phyloP scores from a whole-genome alignment of 768 basidiomycete species.

The Xerocomellus amylosporus region DNA sequence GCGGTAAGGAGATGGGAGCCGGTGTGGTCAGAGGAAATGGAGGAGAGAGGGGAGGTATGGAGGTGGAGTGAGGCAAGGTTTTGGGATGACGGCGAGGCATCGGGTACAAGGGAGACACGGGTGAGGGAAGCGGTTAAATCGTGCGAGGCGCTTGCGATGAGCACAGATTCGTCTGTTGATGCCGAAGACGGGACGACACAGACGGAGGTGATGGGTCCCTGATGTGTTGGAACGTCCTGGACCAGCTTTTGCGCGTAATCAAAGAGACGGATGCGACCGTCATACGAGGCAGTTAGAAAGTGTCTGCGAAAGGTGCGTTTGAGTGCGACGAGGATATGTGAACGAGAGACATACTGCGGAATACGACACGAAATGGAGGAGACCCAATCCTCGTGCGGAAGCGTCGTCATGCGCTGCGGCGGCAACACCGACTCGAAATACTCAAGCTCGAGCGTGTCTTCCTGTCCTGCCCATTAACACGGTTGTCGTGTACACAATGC shows the following conservation, averaged over 20 bases:
- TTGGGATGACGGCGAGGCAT: conserved; percentile 5
- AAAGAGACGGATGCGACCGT: conserved; percentile 71
- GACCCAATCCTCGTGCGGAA: conserved; percentile 94
- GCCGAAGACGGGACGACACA: conserved; percentile 46
- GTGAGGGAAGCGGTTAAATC: conserved; percentile 71
- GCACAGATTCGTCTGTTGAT: conserved; percentile 31
- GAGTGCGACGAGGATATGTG: background rate
- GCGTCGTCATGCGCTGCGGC: conserved; percentile 72
- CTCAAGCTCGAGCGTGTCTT: conserved; percentile 89
- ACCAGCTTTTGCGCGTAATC: conserved; percentile 62
- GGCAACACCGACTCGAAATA: conserved; percentile 89
- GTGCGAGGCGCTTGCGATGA: conserved; percentile 71
- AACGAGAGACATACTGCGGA: conserved; percentile 11
- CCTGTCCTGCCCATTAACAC: conserved; percentile 41
- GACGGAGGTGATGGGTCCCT: conserved; percentile 66
- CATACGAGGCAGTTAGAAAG: conserved; percentile 79
- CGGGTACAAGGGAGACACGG: conserved; percentile 8
- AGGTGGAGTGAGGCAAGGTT: conserved; percentile 67
- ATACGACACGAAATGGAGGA: conserved; percentile 27
- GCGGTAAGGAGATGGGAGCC: conserved; percentile 74
- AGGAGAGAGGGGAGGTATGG: conserved; percentile 80
- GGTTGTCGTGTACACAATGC: background rate
- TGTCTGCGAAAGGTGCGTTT: conserved; percentile 39
- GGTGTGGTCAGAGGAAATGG: conserved; percentile 51
- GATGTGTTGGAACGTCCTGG: conserved; percentile 50